Evolutionary conservation across 495 filamentous ascomycete genomes (phyloP).

Genomic region (Chaetomium cochliodes): DNA sequence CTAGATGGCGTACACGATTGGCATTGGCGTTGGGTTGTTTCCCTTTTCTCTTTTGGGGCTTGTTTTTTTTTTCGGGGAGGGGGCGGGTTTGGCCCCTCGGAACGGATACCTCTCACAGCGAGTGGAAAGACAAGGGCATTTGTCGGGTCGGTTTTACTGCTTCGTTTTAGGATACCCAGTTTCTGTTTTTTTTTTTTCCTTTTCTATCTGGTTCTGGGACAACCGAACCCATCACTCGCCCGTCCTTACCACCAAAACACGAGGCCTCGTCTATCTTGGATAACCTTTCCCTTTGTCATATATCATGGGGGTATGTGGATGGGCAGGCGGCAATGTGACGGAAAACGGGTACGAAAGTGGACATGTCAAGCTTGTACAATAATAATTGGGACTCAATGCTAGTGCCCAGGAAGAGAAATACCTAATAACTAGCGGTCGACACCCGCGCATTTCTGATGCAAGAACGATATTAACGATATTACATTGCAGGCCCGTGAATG

Average conservation of each 20-base stretch:
- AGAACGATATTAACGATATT: background rate
- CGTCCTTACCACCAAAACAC: background rate
- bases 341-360: background rate
- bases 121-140: background rate
- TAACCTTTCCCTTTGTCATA: background rate
- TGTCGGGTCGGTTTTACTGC: slow-evolving; percentile 5
- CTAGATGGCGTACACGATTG: background rate
- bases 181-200: background rate
- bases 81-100: background rate
- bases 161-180: slow-evolving; percentile 11
- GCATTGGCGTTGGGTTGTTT: slow-evolving; percentile 1
- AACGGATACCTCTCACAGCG: background rate
- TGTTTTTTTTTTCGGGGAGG: too few species aligned
- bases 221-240: background rate
- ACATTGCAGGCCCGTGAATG: background rate
- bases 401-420: background rate
- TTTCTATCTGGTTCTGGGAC: too few species aligned
- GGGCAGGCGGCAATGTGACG: background rate
- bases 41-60: too few species aligned
- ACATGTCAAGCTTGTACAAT: background rate
- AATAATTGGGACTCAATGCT: background rate
- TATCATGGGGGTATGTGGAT: background rate
- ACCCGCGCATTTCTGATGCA: background rate
- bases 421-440: background rate
- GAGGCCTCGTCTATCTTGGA: background rate